Percentiles rank a stretch among this genome's conserved stretches.
These are phyloP conservation scores for Dillenia suffruticosa DNA, from an alignment of 164 flowering plant genomes.

Conservation along the genomic window DNA sequence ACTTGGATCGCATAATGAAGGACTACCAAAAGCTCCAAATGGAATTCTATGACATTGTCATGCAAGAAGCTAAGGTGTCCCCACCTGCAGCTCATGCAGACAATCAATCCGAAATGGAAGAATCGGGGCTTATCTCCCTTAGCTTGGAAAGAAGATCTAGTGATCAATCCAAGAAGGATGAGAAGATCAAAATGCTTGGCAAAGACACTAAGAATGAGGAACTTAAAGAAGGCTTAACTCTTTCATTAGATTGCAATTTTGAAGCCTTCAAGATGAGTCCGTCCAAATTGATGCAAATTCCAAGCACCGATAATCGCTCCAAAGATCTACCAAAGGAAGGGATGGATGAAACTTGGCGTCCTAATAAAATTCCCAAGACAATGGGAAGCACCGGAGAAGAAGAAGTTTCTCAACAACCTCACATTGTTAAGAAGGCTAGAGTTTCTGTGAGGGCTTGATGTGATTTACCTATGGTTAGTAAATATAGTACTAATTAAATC, in stretches of 20 bases:
- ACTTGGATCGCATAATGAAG: constrained; percentile 33
- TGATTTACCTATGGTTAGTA: constrained; percentile 63
- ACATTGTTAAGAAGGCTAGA: constrained; percentile 44
- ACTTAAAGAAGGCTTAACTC: constrained; percentile 19
- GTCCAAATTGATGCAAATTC: constrained; percentile 8
- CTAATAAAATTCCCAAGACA: constrained; percentile 24
- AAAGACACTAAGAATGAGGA: constrained; percentile 5
- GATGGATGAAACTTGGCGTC: constrained; percentile 28
- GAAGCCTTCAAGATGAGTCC: constrained; percentile 13
- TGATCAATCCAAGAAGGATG: constrained; percentile 10
- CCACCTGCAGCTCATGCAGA: neutral
- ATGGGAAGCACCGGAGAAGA: constrained; percentile 30
- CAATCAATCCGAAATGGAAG: constrained; percentile 8
- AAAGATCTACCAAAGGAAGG: constrained; percentile 27
- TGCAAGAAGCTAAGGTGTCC: constrained; percentile 17
- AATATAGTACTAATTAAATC: no score
- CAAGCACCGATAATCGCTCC: constrained; percentile 25
- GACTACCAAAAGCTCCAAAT: constrained; percentile 44
- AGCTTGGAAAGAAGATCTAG: constrained; percentile 37
- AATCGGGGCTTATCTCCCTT: constrained; percentile 40
- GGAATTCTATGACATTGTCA: constrained; percentile 29
- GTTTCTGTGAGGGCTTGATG: constrained; percentile 71
- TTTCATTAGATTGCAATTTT: constrained; percentile 40
- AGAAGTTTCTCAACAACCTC: constrained; percentile 34
- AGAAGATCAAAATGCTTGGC: constrained; percentile 9